Base-by-base conservation (phyloP, 106 monocot genomes). In the Xerophyta viscosa region DNA sequence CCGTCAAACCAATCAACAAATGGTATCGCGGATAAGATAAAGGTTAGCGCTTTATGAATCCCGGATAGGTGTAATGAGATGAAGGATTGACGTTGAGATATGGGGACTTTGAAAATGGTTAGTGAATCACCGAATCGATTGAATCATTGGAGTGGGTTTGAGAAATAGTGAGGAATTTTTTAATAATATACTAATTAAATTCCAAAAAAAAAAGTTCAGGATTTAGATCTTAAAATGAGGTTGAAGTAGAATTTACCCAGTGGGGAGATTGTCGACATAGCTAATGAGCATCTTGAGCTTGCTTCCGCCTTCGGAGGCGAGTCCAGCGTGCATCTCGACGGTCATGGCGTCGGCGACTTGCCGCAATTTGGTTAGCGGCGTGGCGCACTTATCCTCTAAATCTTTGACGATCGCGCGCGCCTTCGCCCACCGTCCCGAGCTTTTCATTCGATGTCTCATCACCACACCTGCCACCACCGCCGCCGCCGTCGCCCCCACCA, bases 251-350 rank as follows among this genome's bases (percentile, higher is more conserved):
- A 15, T 20, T 26, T 72, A 88, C 93, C 94, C 94, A 20, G 84
- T 88, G 42, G 94, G 94, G 54, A 96, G 84, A 29, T 76, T 85
- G 30, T 96, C 85, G 29, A 88, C 94, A 50, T 78, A 96, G 73
- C 88, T 84, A 50, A 96, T 78, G 58, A 96, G 80, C 94, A 96
- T 96, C 84, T 96, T 88, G 27, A 96, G 88, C 66, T 79, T 78
- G 70, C 83, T 92, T 8, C 67, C 84, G 20, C 84, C 78, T 45
- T 96, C 94, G 15, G 88, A 78, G 14, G 71, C 73, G 13, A 96
- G 84, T 9, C 94, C 88, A 6, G 87, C 83, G 54, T 88, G 75
- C 94, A 96, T 96, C 88, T 88, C 94, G 37, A 75, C 88, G 15
- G 69, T 64, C 94, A 96, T 96, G 27, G 80, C 94, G 60, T 89